phyloP scores from a whole-genome alignment of 257 asterid genomes.

The Solanum peruvianum region DNA sequence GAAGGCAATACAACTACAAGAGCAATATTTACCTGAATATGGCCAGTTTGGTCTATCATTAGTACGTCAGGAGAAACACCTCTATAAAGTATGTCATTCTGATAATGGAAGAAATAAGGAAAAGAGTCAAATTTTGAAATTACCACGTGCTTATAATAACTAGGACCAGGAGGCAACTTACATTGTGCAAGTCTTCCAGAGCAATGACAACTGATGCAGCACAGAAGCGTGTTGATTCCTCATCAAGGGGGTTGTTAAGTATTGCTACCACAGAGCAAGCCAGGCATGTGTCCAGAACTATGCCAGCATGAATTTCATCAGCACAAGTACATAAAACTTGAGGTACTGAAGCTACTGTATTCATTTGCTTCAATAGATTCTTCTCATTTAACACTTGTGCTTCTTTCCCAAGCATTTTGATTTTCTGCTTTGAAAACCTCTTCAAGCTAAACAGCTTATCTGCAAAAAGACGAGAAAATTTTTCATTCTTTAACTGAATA shows the following conservation, averaged over 20 bases:
- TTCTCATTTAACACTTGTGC: constrained; percentile 63
- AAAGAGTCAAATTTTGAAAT: neutral
- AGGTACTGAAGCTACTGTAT: constrained; percentile 54
- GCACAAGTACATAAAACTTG: constrained; percentile 73
- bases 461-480: constrained; percentile 11
- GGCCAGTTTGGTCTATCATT: constrained; percentile 65
- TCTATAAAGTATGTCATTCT: constrained; percentile 72
- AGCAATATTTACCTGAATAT: constrained; percentile 49
- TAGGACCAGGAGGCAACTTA: constrained; percentile 15
- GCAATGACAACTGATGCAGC: constrained; percentile 75
- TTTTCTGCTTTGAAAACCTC: constrained; percentile 77
- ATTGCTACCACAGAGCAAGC: constrained; percentile 66
- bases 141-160: neutral
- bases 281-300: constrained; percentile 59
- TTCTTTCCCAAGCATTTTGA: constrained; percentile 69
- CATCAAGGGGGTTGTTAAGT: constrained; percentile 55
- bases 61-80: constrained; percentile 81
- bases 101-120: constrained; percentile 13
- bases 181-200: constrained; percentile 80
- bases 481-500: neutral
- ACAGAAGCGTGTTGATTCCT: constrained; percentile 70
- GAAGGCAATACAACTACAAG: neutral
- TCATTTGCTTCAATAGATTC: constrained; percentile 39
- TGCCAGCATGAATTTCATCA: constrained; percentile 60
- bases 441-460: constrained; percentile 72